Percentiles rank a stretch among this genome's conserved stretches.
Conservation (phyloP, 495 filamentous ascomycete species). For the Trypethelium eluteriae region DNA sequence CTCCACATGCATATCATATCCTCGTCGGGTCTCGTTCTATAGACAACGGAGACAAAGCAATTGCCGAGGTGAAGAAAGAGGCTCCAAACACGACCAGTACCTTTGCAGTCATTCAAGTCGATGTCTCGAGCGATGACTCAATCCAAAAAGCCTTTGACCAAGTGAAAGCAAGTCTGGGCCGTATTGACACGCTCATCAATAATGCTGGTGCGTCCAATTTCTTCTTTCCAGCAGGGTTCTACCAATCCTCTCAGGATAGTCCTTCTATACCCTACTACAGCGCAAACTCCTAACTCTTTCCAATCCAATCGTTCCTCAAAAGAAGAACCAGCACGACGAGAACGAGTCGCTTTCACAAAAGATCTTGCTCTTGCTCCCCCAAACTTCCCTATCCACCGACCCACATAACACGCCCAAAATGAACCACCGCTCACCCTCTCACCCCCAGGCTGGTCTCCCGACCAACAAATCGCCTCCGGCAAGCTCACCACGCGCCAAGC, state of each 20-base stretch:
- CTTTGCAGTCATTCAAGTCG: constrained; percentile 29
- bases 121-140: constrained; percentile 32
- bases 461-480: constrained; percentile 28
- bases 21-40: constrained; percentile 31
- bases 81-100: constrained; percentile 25
- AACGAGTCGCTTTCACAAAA: no score
- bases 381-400: background rate
- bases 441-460: constrained; percentile 22
- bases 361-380: no score
- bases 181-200: constrained; percentile 34
- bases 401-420: background rate
- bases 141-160: constrained; percentile 32
- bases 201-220: constrained; percentile 30
- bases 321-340: no score
- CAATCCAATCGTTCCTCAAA: no score
- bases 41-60: constrained; percentile 31
- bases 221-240: background rate
- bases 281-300: no score
- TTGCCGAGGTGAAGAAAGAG: constrained; percentile 28
- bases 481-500: constrained; percentile 37
- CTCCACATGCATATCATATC: constrained; percentile 28
- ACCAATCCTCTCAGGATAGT: no score
- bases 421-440: constrained; percentile 6
- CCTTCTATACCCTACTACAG: no score
- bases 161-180: constrained; percentile 25